Percentiles rank a stretch among this genome's conserved stretches.
These are phyloP conservation scores for Erythrophleum fordii DNA, from an alignment of 306 rosid genomes.

Conservation along the genomic window DNA sequence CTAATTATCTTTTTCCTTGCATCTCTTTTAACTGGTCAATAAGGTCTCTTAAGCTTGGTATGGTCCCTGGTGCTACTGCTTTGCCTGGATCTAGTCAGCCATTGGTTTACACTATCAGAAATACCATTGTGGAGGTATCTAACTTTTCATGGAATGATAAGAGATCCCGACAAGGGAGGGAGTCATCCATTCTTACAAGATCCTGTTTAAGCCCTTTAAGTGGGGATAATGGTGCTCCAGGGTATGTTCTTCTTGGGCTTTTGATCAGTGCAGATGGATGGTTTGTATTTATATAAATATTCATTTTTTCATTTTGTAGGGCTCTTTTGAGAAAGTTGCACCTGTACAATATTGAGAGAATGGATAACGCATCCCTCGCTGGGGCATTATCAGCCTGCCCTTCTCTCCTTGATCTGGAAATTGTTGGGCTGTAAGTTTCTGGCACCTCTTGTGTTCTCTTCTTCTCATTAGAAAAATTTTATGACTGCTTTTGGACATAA, in stretches of 20 bases:
- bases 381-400: conserved; percentile 75
- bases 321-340: conserved; percentile 69
- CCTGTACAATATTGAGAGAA: conserved; percentile 84
- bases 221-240: conserved; percentile 65
- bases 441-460: conserved; percentile 27
- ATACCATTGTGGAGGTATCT: conserved; percentile 67
- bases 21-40: conserved; percentile 35
- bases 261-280: conserved; percentile 9
- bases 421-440: conserved; percentile 84
- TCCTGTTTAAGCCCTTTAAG: conserved; percentile 80
- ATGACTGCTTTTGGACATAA: conserved; percentile 1
- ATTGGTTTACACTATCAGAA: conserved; percentile 62
- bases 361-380: conserved; percentile 75
- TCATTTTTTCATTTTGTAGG: conserved; percentile 51
- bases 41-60: conserved; percentile 92
- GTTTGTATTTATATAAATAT: conserved; percentile 24
- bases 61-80: conserved; percentile 65
- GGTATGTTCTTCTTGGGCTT: conserved; percentile 54
- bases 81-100: conserved; percentile 73
- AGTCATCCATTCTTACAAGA: conserved; percentile 74
- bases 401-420: conserved; percentile 83
- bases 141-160: conserved; percentile 90
- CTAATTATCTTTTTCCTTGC: neutral
- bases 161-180: conserved; percentile 90
- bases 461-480: conserved; percentile 21